Base-by-base conservation (phyloP, 148 eudicot species). In the Diospyros lotus region DNA sequence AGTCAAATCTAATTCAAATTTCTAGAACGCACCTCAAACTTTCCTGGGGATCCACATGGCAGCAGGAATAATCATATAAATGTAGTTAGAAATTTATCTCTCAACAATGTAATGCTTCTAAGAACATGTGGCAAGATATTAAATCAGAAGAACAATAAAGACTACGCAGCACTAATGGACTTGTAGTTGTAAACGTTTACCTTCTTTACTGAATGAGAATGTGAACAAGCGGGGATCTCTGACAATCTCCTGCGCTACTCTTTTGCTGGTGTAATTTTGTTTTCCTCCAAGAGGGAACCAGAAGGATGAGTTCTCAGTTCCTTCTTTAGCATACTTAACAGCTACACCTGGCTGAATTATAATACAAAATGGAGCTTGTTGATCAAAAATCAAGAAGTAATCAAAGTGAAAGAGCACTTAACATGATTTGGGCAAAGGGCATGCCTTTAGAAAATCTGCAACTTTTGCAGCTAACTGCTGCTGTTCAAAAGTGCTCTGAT, bases 231-330 rank as follows among this genome's bases (percentile, higher is more conserved):
- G 99, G 66, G 99, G 98, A 78, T 96, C 99, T 80, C 94, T 86
- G 77, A 85, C 84, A 72, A 80, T 85, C 78, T 91, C 97, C 44
- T 83, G 88, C 63, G 90, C 76, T 62, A 83, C 82, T 73, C 89
- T 93, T 78, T 91, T 91, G 86, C 93, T 89, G 76, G 89, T 74
- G 83, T 88, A 93, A 72, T 79, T 79, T 82, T 91, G 92, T 84
- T 96, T 96, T 75, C 98, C 99, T 58, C 99, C 99, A 78, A 96
- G 85, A 73, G 97, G 87, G 75, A 84, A 85, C 99, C 99, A 96
- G 81, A 96, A 96, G 18, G 89, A 76, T 70, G 98, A 91, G 87
- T 84, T 91, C 82, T 96, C 99, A 71, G 98, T 93, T 87, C 99
- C 99, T 85, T 96, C 99, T 84, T 96, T 96, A 64, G 94, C 86